These are phyloP conservation scores for Echinochloa phyllopogon DNA, from an alignment of 176 grass and related monocot species.

Conservation along the genomic window DNA sequence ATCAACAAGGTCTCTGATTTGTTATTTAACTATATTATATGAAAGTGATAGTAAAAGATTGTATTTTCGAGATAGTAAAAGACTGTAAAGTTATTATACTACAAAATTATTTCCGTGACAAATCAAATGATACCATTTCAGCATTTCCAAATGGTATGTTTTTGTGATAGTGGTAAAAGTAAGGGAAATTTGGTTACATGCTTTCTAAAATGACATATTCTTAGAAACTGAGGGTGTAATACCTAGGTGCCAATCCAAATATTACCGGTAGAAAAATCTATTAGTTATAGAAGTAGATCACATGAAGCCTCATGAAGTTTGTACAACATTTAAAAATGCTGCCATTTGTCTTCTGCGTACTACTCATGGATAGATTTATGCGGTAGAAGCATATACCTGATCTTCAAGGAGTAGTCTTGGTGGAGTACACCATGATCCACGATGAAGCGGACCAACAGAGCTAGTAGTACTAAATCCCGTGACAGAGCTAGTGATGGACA, in stretches of 20 bases:
- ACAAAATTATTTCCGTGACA: not conserved
- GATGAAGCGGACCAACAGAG: slow-evolving; percentile 77
- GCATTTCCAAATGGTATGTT: not conserved
- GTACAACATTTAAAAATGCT: not conserved
- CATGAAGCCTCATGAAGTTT: not conserved
- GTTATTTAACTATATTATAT: not conserved
- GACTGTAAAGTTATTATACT: not conserved
- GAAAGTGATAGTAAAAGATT: not conserved
- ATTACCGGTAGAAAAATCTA: not conserved
- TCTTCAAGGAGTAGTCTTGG: slow-evolving; percentile 86
- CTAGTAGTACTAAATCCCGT: slow-evolving; percentile 86
- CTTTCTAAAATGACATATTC: not conserved
- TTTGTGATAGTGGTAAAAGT: not conserved
- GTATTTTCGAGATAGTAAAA: not conserved
- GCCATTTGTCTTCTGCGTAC: not conserved
- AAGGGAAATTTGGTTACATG: not conserved
- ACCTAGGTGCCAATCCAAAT: not conserved
- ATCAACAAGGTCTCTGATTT: not conserved
- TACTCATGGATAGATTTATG: not conserved
- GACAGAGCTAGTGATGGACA: slow-evolving; percentile 85
- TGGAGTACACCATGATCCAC: slow-evolving; percentile 88
- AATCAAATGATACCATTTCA: not conserved
- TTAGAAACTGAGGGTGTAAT: no score
- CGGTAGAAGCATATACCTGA: slow-evolving; percentile 58
- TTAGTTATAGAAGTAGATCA: not conserved